Base-by-base conservation (phyloP, 108 stramenopile genomes). In the Skeletonema grethae region DNA sequence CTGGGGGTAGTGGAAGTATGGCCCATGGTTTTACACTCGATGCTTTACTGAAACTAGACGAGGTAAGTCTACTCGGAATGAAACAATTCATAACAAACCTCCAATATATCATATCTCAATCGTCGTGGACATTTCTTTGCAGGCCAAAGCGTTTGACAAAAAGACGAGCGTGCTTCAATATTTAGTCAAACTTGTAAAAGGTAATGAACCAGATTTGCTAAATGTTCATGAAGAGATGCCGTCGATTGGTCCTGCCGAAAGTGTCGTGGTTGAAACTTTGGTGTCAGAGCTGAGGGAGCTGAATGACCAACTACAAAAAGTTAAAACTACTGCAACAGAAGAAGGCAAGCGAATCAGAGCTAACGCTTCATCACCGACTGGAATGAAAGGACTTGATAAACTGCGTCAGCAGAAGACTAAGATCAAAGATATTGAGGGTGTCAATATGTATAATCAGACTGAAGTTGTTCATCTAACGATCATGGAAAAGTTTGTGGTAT, bases 111-210 rank as follows among this genome's bases (percentile, higher is more conserved):
- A 53, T 67, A 36, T 24, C 61, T 34, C 24, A 61, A 43, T 43
- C 35, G 18, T 34, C n/a, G 6, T 53, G 5, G 22, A 36, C 38
- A 12, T 53, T 76, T 32, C 58, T 63, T 22, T 60, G 41, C 58
- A 92, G 86, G 95, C 97, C 60, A 98, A 98, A 82, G 97, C 97
- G 0, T 93, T 92, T 76, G 98, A 98, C 78, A 92, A 93, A 80
- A 97, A 96, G 83, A 98, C 98, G 12, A 94, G 91, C 62, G 93
- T 98, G 38, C 82, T 98, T 7, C 93, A 96, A 73, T 97, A 97
- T 70, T 82, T 97, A 38, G 88, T 89, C 46, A 89, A 89, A 66
- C 45, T 94, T 18, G 85, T 94, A 22, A 86, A 87, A 69, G 75
- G 78, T 10, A 94, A 94, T 67, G 90, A 94, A 62, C 77, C 76